phyloP scores from a whole-genome alignment of 2,329 filamentous ascomycete genomes.

The Fusarium nematophilum region DNA sequence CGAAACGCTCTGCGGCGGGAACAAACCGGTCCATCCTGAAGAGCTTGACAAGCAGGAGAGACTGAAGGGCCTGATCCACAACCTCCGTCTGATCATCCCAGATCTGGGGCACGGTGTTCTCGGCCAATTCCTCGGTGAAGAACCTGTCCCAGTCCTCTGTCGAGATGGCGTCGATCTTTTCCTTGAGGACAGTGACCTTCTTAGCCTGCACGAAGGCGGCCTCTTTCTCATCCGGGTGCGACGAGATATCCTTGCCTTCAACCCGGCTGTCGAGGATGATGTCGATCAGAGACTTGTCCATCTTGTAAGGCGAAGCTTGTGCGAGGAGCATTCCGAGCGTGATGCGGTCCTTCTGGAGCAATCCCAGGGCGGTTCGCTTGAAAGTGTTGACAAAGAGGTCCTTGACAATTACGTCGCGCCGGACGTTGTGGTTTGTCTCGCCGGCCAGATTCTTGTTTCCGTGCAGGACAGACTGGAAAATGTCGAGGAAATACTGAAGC shows the following conservation, averaged over 20 bases:
- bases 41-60: conserved; percentile 91
- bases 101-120: conserved; percentile 81
- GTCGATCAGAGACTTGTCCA: conserved; percentile 92
- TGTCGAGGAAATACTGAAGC: conserved; percentile 96
- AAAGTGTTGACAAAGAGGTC: conserved; percentile 93
- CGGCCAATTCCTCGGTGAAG: conserved; percentile 85
- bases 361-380: conserved; percentile 89
- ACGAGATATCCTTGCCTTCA: conserved; percentile 82
- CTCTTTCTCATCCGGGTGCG: conserved; percentile 70
- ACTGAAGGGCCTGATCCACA: conserved; percentile 81
- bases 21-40: conserved; percentile 97
- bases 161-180: conserved; percentile 72
- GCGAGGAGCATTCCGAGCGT: conserved; percentile 95
- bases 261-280: conserved; percentile 82
- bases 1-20: conserved; percentile 91
- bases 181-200: conserved; percentile 79
- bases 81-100: conserved; percentile 73
- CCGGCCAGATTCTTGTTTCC: conserved; percentile 78
- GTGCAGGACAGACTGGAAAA: conserved; percentile 92
- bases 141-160: conserved; percentile 82
- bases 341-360: conserved; percentile 93
- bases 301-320: conserved; percentile 94
- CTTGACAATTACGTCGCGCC: conserved; percentile 89
- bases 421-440: conserved; percentile 79
- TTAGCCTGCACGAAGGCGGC: conserved; percentile 76